Evolutionary conservation across 495 filamentous ascomycete genomes (phyloP), one percentile per base, ranked within the genome.

Genomic region (Aspergillus sclerotioniger): DNA sequence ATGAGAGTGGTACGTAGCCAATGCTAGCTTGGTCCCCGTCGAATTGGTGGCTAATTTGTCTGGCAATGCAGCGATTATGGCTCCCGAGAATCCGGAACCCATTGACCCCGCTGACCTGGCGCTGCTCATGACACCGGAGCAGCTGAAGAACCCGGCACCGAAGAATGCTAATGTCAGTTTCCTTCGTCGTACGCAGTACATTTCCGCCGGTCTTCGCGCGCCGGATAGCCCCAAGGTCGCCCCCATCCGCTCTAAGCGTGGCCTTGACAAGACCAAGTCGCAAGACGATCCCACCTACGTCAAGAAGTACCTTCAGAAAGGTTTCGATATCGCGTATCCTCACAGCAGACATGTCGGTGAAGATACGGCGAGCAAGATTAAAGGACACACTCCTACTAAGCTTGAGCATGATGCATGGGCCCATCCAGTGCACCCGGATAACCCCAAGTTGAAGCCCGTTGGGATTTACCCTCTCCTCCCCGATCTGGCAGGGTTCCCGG

Each of bases 171-270:
- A 82, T 53, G 89, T 96, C 51, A 96, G 91, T 61, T 98, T 98
- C 83, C 84, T 98, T 53, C 89, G 94, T 35, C 87, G 93, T 46
- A 97, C 95, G 13, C 95, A 98, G 68, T 97, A 98, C 69, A 96
- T 95, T 57, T 91, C 93, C 4, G 87, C 89, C 8, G 84, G 83
- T 43, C 77, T 70, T 60, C 81, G 71, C 68, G 76, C 59, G 43
- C 67, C 67, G 45, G 72, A 72, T 25, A 71, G 71, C 19, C 65
- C 69, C 8, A 74, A 69, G 46, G 70, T 75, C 33, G 66, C 72
- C 16, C 66, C 77, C 9, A 67, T 72, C 44, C 78, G 71, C 61
- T 62, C 68, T 31, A 80, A 73, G 45, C 71, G 75, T 5, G 69
- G 72, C 44, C 71, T 76, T 51, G 76, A 79, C 51, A 72, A 78